Evolutionary conservation across 805 yeast species (phyloP), one percentile per base, ranked within the genome.

Genomic region (Kodamaea neixiangensis): DNA sequence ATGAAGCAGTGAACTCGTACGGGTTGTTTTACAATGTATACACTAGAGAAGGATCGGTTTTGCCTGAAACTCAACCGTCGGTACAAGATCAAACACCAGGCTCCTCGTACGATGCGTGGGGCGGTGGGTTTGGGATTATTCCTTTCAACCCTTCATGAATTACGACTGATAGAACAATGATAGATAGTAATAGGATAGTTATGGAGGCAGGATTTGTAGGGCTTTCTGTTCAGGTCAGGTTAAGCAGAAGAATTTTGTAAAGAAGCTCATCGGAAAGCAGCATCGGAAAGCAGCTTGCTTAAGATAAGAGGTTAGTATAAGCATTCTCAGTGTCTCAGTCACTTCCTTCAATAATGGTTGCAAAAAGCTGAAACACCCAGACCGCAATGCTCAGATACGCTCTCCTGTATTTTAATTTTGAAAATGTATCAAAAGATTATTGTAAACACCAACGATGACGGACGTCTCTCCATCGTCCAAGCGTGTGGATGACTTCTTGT

Each of bases 141-240:
- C 79, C 79, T 1, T 74, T 74, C 62, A 74, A 74, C 51, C 79
- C 78, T 18, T 69, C 73, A 10, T 71, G 41, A 37, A 9, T 34
- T 34, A 34, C 38, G 38, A 34, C 6, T 37, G 31, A 25, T 25
- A 25, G 31, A 25, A 25, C 11, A 25, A 25, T 25, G 31, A 25
- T 25, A 25, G 31, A 25, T 25, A 25, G 31, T 25, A 25, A 13
- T 25, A n/a, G n/a, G n/a, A n/a, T n/a, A n/a, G n/a, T n/a, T n/a
- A n/a, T n/a, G n/a, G n/a, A n/a, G n/a, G n/a, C n/a, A n/a, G n/a
- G n/a, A n/a, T n/a, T n/a, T n/a, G n/a, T n/a, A n/a, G n/a, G n/a
- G n/a, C n/a, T n/a, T n/a, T n/a, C n/a, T n/a, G n/a, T n/a, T n/a
- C n/a, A n/a, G n/a, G n/a, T n/a, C n/a, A n/a, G n/a, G n/a, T n/a